Percentiles rank a stretch among this genome's conserved stretches.
phyloP scores from a whole-genome alignment of 768 basidiomycete species.

The Suillus ampliporus region DNA sequence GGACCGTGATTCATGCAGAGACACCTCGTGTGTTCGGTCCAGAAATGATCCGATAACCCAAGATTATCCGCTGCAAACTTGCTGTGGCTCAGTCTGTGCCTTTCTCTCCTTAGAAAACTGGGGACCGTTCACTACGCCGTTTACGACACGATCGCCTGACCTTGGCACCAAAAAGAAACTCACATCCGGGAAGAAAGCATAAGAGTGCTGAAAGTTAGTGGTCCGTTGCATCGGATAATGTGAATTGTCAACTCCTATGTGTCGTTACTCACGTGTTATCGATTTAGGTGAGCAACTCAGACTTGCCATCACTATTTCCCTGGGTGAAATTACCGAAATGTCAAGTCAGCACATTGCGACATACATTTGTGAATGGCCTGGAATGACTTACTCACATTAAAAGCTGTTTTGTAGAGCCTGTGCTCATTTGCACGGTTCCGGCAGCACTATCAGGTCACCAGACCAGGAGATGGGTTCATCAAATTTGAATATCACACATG shows the following conservation, averaged over 20 bases:
- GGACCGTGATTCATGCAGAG: not conserved
- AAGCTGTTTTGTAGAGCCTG: not conserved
- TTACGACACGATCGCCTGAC: too few species aligned
- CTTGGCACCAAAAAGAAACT: too few species aligned
- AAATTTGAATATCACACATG: not conserved
- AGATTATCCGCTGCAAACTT: not conserved
- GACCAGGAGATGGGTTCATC: not conserved
- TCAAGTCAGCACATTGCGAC: not conserved
- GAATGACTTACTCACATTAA: not conserved
- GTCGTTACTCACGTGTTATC: not conserved
- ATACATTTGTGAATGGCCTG: not conserved
- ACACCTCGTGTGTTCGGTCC: constrained; percentile 1
- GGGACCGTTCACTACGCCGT: too few species aligned
- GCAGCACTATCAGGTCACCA: not conserved
- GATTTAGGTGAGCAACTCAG: not conserved
- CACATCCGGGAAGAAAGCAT: constrained; percentile 5
- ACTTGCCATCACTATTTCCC: too few species aligned
- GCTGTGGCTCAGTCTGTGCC: too few species aligned
- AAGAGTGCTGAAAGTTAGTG: not conserved
- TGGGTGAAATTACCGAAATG: not conserved
- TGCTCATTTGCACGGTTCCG: not conserved
- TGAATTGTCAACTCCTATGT: constrained; percentile 4
- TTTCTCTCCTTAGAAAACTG: too few species aligned
- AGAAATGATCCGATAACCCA: not conserved
- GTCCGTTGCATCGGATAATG: not conserved